Percentiles rank a stretch among this genome's conserved stretches.
Conservation (phyloP, 2,329 filamentous ascomycete genomes). For the Cordyceps sp. region DNA sequence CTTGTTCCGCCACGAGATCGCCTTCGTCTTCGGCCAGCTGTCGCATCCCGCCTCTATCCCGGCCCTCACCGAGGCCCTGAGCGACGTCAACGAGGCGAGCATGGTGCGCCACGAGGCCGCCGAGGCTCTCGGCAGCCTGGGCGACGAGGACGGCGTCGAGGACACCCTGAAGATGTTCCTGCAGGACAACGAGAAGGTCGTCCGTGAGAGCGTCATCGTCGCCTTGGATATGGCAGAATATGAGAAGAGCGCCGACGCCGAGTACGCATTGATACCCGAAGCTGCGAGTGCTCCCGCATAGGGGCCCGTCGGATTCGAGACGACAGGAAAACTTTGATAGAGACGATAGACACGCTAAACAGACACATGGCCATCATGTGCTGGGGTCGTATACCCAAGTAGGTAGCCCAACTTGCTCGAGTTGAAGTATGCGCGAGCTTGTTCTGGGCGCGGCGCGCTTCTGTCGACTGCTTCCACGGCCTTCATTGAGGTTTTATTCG, state of each 20-base stretch:
- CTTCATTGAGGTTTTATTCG: too few species aligned
- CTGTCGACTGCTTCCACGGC: too few species aligned
- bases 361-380: too few species aligned
- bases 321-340: too few species aligned
- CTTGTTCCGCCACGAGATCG: slow-evolving; percentile 93
- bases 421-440: too few species aligned
- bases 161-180: slow-evolving; percentile 69
- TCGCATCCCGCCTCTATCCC: slow-evolving; percentile 95
- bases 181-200: slow-evolving; percentile 80
- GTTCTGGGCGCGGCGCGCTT: too few species aligned
- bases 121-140: slow-evolving; percentile 85
- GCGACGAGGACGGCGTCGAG: slow-evolving; percentile 86
- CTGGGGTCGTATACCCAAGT: too few species aligned
- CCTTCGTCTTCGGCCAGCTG: slow-evolving; percentile 94
- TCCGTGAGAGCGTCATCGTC: slow-evolving; percentile 86
- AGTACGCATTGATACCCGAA: slow-evolving; percentile 84
- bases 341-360: too few species aligned
- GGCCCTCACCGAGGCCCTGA: slow-evolving; percentile 62
- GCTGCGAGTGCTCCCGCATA: slow-evolving; percentile 23
- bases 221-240: slow-evolving; percentile 97
- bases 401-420: too few species aligned
- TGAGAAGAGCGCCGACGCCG: slow-evolving; percentile 72
- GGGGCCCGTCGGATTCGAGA: not conserved
- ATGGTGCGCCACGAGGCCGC: slow-evolving; percentile 98
- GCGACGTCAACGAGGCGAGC: slow-evolving; percentile 65